Evolutionary conservation across 1,139 yeast species (phyloP), one percentile per base, ranked within the genome.

Genomic region (Debaryomycetaceae sp.): DNA sequence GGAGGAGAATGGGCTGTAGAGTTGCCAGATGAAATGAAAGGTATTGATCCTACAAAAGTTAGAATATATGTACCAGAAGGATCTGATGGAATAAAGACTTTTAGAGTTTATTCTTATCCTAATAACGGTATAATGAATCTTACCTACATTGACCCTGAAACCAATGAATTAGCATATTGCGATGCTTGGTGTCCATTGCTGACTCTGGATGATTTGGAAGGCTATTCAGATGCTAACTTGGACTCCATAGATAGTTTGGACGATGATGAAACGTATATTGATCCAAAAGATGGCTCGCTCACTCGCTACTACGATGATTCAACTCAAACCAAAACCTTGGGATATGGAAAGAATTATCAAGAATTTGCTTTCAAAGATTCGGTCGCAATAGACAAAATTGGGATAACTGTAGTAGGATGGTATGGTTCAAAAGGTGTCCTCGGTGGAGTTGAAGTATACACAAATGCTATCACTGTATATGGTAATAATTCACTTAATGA

Each of bases 71-170:
- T 87, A 46, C 79, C 88, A 0, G 60, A 61, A 5, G 67, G 70
- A 6, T 70, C 70, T 30, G 67, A 72, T 38, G 83, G 86, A 7
- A 78, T 87, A 4, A 73, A 81, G 42, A 50, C 74, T 6, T 91
- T 89, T 60, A 74, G 97, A 53, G 69, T 92, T 16, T 67, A 85
- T 38, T 81, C 96, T 0, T 69, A 76, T 41, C 98, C 98, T 1
- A 76, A 88, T 34, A 78, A 83, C 50, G 91, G 98, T 50, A 91
- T 91, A 47, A 86, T 92, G 96, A 92, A 92, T 57, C 63, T 92
- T 49, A 82, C 96, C 0, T 92, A 88, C 55, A 67, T 85, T 29
- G 94, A 91, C 55, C 95, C 95, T 3, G 50, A 59, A 1, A 74
- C 88, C 1, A 80, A 83, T 41, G 66, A 68, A 22, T 38, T 78